Conservation (phyloP, 2,329 filamentous ascomycete genomes). For the Magnaporthiopsis rhizophila region DNA sequence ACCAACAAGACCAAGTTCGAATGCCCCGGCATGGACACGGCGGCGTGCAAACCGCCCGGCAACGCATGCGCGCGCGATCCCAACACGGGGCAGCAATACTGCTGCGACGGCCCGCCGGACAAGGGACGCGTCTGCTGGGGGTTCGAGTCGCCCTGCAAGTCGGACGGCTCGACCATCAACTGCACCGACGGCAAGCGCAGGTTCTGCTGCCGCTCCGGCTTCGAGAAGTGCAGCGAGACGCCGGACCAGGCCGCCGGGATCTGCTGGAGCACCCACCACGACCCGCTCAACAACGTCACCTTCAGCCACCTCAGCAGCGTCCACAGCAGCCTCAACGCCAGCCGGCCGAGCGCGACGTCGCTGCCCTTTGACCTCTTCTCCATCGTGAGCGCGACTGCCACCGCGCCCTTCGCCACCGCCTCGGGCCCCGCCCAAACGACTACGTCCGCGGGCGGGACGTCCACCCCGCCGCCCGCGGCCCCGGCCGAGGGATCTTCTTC, state of each 20-base stretch:
- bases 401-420: slow-evolving; percentile 5
- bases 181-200: slow-evolving; percentile 10
- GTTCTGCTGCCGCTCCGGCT: slow-evolving; percentile 12
- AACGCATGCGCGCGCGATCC: slow-evolving; percentile 15
- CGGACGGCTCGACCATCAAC: slow-evolving; percentile 13
- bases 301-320: slow-evolving; percentile 9
- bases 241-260: slow-evolving; percentile 12
- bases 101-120: slow-evolving; percentile 10
- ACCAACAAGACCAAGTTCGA: slow-evolving; percentile 11
- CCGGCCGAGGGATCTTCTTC: not conserved
- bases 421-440: not conserved
- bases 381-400: slow-evolving; percentile 10
- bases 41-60: slow-evolving; percentile 11
- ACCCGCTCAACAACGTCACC: slow-evolving; percentile 14
- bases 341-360: slow-evolving; percentile 10
- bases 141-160: slow-evolving; percentile 9
- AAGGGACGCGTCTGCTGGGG: slow-evolving; percentile 13
- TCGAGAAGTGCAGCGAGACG: slow-evolving; percentile 12
- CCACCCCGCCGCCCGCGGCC: no score
- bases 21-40: slow-evolving; percentile 10
- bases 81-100: slow-evolving; percentile 13
- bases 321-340: slow-evolving; percentile 12
- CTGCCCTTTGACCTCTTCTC: slow-evolving; percentile 10
- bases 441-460: not conserved
- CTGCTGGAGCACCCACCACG: slow-evolving; percentile 14